Percentiles rank a stretch among this genome's conserved stretches.
Conservation (phyloP, 1,284 basidiomycete species). For the Cutaneotrichosporon sp. region DNA sequence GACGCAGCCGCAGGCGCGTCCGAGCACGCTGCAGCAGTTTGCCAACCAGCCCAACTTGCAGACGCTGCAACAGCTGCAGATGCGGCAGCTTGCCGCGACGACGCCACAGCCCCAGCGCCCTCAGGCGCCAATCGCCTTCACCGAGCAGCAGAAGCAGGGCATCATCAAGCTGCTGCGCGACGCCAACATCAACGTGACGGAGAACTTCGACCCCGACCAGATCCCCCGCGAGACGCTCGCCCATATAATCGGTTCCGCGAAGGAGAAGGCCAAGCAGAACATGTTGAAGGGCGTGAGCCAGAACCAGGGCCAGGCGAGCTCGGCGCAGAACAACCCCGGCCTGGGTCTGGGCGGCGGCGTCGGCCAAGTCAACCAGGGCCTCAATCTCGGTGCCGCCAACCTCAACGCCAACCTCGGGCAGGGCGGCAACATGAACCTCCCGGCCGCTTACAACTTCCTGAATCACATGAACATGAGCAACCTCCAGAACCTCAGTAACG, state of each 20-base stretch:
- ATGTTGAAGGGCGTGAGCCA: background rate
- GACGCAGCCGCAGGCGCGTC: constrained; percentile 16
- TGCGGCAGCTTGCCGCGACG: constrained; percentile 23
- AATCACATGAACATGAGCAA: constrained; percentile 1
- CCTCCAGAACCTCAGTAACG: constrained; percentile 5
- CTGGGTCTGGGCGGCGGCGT: background rate
- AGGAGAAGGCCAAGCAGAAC: constrained; percentile 17
- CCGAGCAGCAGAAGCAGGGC: constrained; percentile 21
- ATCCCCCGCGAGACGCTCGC: constrained; percentile 25
- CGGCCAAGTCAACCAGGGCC: too few species aligned
- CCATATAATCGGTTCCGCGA: constrained; percentile 18
- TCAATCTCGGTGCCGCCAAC: background rate
- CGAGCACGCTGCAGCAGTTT: constrained; percentile 26
- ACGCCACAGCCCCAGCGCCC: constrained; percentile 15
- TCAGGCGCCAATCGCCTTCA: constrained; percentile 13
- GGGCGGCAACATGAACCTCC: constrained; percentile 5
- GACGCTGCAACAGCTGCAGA: constrained; percentile 26
- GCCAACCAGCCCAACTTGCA: constrained; percentile 27
- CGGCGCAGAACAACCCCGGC: background rate
- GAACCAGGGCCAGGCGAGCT: background rate
- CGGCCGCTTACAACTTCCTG: constrained; percentile 1
- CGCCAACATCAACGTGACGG: constrained; percentile 21
- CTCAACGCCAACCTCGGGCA: background rate
- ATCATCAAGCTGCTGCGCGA: constrained; percentile 24
- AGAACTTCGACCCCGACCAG: constrained; percentile 24